Percentiles rank a stretch among this genome's conserved stretches.
Evolutionary conservation across 2,329 filamentous ascomycete genomes (phyloP).

Genomic region (Pleomassaria siparia): DNA sequence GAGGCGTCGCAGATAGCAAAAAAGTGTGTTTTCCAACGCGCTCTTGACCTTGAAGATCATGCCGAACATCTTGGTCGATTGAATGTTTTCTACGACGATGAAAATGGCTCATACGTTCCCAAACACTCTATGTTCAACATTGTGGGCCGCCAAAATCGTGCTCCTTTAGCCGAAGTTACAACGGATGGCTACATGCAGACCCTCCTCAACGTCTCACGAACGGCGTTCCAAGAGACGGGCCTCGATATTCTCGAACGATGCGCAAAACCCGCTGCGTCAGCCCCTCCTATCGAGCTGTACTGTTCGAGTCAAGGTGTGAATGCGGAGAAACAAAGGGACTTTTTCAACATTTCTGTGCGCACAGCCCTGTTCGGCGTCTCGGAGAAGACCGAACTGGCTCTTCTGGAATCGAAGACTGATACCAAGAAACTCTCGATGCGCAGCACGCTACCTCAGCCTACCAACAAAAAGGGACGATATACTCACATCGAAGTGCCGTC

Average conservation of each 20-base stretch:
- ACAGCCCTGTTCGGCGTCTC: conserved; percentile 70
- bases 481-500: conserved; percentile 91
- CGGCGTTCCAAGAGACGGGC: conserved; percentile 67
- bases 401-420: conserved; percentile 74
- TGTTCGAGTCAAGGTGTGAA: conserved; percentile 68
- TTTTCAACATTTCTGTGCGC: conserved; percentile 80
- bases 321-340: conserved; percentile 67
- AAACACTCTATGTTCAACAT: conserved; percentile 82
- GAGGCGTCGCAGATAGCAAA: conserved; percentile 73
- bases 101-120: conserved; percentile 68
- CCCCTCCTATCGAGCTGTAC: conserved; percentile 80
- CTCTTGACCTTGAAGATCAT: conserved; percentile 58
- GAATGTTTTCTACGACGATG: conserved; percentile 66
- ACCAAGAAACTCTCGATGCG: conserved; percentile 63
- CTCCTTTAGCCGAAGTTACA: conserved; percentile 69
- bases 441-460: conserved; percentile 73
- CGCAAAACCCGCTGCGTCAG: conserved; percentile 73
- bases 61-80: conserved; percentile 65
- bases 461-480: conserved; percentile 79
- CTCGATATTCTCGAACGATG: conserved; percentile 80
- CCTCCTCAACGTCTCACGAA: conserved; percentile 76
- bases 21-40: conserved; percentile 72
- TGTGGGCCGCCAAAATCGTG: conserved; percentile 66
- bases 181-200: conserved; percentile 70
- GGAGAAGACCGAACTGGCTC: conserved; percentile 66